Conservation (phyloP, 495 filamentous ascomycete species). For the Xylaria sp. region DNA sequence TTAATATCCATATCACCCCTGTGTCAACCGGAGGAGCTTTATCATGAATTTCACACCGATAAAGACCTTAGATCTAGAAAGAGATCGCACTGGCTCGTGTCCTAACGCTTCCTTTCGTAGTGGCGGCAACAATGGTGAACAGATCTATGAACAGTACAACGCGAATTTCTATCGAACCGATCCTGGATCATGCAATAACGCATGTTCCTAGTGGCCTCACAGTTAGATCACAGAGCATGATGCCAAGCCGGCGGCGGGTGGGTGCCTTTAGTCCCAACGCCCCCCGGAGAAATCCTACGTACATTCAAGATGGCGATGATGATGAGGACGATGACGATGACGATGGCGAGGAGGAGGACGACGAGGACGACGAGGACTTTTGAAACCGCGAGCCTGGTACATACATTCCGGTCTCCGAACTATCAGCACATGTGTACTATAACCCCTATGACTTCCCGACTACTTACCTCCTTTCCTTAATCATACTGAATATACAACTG, state of each 20-base stretch:
- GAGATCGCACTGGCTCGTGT: not conserved
- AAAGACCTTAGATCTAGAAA: not conserved
- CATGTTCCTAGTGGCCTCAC: not conserved
- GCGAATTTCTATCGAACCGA: slow-evolving; percentile 31
- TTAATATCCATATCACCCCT: not conserved
- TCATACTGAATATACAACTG: no score
- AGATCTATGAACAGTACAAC: slow-evolving; percentile 14
- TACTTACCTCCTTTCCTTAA: no score
- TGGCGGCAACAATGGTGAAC: slow-evolving; percentile 12
- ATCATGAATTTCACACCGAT: not conserved
- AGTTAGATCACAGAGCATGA: not conserved
- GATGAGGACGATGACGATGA: not conserved
- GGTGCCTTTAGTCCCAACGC: not conserved
- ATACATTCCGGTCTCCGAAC: no score
- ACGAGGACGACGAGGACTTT: no score
- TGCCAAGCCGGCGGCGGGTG: not conserved
- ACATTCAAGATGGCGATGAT: not conserved
- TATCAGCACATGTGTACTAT: no score
- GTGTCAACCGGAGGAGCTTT: not conserved
- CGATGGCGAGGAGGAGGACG: not conserved
- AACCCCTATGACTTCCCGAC: no score
- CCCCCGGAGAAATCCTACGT: not conserved
- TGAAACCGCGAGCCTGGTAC: no score
- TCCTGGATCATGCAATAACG: not conserved
- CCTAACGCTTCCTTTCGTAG: not conserved